These are phyloP conservation scores for Gynandropsis gynandra DNA, from an alignment of 345 rosid genomes.

Conservation along the genomic window DNA sequence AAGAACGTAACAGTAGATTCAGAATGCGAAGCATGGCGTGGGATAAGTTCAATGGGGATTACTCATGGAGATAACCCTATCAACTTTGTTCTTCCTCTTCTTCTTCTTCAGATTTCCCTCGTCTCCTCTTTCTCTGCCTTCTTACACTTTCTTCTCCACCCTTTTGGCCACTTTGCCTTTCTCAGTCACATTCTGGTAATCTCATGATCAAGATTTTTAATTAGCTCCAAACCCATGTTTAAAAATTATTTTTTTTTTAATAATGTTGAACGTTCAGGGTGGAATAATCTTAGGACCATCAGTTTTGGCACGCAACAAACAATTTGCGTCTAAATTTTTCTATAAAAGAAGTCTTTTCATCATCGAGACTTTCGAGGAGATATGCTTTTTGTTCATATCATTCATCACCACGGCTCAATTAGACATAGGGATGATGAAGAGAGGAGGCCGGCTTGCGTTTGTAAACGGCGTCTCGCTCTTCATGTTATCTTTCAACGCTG, in stretches of 20 bases:
- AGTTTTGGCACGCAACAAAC: conserved; percentile 24
- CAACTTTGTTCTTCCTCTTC: conserved; percentile 21
- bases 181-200: conserved; percentile 36
- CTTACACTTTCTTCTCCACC: conserved; percentile 30
- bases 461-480: conserved; percentile 30
- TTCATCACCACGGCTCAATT: conserved; percentile 32
- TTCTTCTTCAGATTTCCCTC: conserved; percentile 28
- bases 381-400: conserved; percentile 30
- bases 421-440: conserved; percentile 29
- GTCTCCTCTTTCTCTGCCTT: conserved; percentile 16
- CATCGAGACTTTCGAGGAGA: conserved; percentile 22
- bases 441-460: conserved; percentile 31
- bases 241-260: neutral
- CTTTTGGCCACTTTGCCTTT: conserved; percentile 27
- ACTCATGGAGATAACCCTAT: conserved; percentile 5
- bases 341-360: conserved; percentile 22
- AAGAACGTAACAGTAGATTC: conserved; percentile 18
- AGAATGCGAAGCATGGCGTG: conserved; percentile 17
- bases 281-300: conserved; percentile 38
- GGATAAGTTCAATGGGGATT: conserved; percentile 8
- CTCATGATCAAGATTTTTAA: too few relatives aligned
- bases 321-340: conserved; percentile 15
- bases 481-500: conserved; percentile 22
- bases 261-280: conserved; percentile 24
- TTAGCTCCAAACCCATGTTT: too few relatives aligned